Evolutionary conservation across 2,329 filamentous ascomycete genomes (phyloP).

Genomic region (Xylariaceae sp.): DNA sequence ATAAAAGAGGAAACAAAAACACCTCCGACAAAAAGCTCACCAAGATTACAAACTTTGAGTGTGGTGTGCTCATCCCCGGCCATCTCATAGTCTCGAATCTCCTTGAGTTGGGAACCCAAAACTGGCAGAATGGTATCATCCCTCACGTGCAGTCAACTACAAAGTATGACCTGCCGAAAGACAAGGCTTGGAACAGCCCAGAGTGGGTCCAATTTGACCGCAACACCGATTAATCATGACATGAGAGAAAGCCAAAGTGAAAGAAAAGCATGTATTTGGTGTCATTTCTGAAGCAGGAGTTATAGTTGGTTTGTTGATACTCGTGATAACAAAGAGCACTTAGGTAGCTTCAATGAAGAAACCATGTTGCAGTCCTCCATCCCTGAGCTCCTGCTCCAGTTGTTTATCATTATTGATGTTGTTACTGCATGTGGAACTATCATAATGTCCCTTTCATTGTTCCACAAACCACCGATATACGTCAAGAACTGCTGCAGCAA

Average conservation of each 20-base stretch:
- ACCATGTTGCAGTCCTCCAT: too few species aligned
- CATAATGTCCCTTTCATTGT: not conserved
- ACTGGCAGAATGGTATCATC: slow-evolving; percentile 23
- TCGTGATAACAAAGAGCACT: too few species aligned
- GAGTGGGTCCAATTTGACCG: too few species aligned
- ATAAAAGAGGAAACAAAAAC: slow-evolving; percentile 19
- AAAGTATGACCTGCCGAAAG: slow-evolving; percentile 14
- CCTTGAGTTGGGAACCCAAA: slow-evolving; percentile 18
- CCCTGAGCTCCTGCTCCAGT: too few species aligned
- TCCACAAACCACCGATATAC: slow-evolving; percentile 6
- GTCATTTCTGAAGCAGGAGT: not conserved
- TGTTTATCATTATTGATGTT: too few species aligned
- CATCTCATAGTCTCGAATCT: slow-evolving; percentile 15
- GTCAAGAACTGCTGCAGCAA: slow-evolving; percentile 11
- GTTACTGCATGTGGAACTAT: too few species aligned
- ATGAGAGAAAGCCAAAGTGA: not conserved
- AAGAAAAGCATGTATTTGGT: not conserved
- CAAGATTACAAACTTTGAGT: slow-evolving; percentile 24
- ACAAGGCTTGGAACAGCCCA: slow-evolving; percentile 23
- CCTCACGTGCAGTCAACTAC: slow-evolving; percentile 15
- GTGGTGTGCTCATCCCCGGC: slow-evolving; percentile 24
- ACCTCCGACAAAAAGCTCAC: slow-evolving; percentile 21
- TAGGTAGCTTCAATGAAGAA: too few species aligned
- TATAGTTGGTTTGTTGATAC: too few species aligned
- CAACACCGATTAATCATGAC: too few species aligned